Evolutionary conservation across 768 basidiomycete genomes (phyloP).

Genomic region (Suillus fuscotomentosus): DNA sequence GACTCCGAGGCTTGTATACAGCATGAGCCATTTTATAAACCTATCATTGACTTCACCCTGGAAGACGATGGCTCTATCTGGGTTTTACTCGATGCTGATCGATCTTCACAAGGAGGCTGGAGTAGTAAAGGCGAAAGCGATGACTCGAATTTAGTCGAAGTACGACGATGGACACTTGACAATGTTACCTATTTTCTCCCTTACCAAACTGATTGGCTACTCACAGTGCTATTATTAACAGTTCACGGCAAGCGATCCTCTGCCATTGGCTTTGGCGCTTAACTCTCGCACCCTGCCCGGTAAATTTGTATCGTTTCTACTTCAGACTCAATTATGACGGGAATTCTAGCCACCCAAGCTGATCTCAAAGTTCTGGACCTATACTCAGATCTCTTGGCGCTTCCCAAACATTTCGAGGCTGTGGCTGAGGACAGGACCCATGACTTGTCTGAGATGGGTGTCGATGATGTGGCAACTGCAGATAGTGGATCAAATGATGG

Average conservation of each 20-base stretch:
- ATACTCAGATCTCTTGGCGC: constrained; percentile 52
- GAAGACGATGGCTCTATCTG: constrained; percentile 38
- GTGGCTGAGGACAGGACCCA: constrained; percentile 43
- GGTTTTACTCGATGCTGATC: constrained; percentile 50
- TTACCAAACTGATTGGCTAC: neutral
- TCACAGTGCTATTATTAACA: constrained; percentile 10
- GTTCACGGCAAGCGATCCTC: constrained; percentile 20
- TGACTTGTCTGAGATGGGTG: constrained; percentile 18
- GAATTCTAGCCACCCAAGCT: constrained; percentile 42
- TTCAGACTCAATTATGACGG: neutral
- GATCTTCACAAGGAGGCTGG: constrained; percentile 21
- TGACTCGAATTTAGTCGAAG: constrained; percentile 23
- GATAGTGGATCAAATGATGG: constrained; percentile 16
- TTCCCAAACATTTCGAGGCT: constrained; percentile 58
- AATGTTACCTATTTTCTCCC: constrained; percentile 33
- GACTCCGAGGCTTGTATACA: constrained; percentile 24
- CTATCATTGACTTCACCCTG: constrained; percentile 59
- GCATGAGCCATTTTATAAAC: constrained; percentile 50
- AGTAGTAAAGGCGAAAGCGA: constrained; percentile 15
- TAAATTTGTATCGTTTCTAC: constrained; percentile 22
- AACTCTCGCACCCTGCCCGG: constrained; percentile 51
- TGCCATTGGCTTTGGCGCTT: constrained; percentile 40
- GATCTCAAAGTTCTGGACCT: constrained; percentile 57
- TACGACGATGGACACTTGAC: constrained; percentile 35
- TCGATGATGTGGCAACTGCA: constrained; percentile 13